Evolutionary conservation across 2,329 filamentous ascomycete species (phyloP), one percentile per base, ranked within the genome.

Genomic region (Xylariaceae sp.): DNA sequence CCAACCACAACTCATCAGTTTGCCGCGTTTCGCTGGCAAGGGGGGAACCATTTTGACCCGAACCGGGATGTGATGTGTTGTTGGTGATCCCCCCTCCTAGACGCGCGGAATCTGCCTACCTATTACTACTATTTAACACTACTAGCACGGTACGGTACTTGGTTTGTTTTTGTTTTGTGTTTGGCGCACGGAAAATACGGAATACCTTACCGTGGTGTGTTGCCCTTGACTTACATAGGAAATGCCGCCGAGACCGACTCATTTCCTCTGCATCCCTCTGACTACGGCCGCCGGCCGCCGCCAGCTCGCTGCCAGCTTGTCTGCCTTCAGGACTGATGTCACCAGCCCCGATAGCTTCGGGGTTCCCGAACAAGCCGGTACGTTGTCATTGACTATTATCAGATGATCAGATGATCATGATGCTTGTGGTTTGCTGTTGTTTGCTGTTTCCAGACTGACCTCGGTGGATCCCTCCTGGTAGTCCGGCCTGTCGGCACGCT

Each of bases 191-290:
- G 11, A 13, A 53, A 57, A 37, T 37, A 15, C 30, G 23, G 23
- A 30, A 30, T 30, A 30, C 23, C 23, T 30, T 30, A 30, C 23
- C 23, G 23, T 30, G 23, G 23, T 30, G 23, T 30, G 23, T 30
- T 30, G 23, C 23, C 23, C 23, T 30, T 30, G 23, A 30, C 23
- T 30, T 30, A 30, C 23, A 30, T 10, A 42, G 9, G 37, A 42
- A 42, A 78, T 76, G 75, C 70, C 76, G 57, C 69, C 71, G 30
- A 64, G 66, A 34, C 64, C 72, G 23, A 92, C 89, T 3, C 89
- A 92, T 73, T 92, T 92, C 70, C 77, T 92, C 51, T 90, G 86
- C 72, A 77, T 93, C 55, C 88, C 92, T 1, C 82, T 97, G 5
- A 78, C 88, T 53, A 89, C 42, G 42, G 5, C 83, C 0, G 55